phyloP scores from a whole-genome alignment of 208 protist genomes.

The Leishmania amazonensis region DNA sequence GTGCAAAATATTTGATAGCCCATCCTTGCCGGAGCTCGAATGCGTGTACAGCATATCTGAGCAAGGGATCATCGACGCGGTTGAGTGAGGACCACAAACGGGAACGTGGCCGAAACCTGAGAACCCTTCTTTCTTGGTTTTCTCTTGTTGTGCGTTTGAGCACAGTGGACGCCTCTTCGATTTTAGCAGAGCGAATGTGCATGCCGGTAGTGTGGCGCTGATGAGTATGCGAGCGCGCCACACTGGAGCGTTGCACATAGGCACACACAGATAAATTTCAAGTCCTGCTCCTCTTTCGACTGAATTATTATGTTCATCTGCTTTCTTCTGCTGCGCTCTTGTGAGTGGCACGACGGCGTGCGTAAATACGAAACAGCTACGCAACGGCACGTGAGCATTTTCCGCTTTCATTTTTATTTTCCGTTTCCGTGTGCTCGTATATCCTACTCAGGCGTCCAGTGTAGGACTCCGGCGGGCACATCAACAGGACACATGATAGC shows the following conservation, averaged over 20 bases:
- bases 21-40: slow-evolving; percentile 97
- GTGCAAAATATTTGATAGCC: slow-evolving; percentile 98
- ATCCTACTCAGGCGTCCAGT: no score
- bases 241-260: no score
- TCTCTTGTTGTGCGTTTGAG: not conserved
- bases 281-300: not conserved
- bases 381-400: not conserved
- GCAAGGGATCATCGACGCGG: slow-evolving; percentile 95
- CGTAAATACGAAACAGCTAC: not conserved
- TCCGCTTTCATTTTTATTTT: not conserved
- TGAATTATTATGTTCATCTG: slow-evolving; percentile 19
- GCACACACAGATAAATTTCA: not conserved
- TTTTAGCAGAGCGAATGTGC: not conserved
- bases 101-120: no score
- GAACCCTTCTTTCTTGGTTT: not conserved
- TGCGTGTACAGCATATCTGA: slow-evolving; percentile 95
- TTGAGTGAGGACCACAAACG: slow-evolving; percentile 59
- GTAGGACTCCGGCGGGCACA: not conserved
- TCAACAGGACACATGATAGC: not conserved
- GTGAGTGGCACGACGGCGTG: not conserved
- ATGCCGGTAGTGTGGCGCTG: not conserved
- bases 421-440: not conserved
- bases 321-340: slow-evolving; percentile 14
- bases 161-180: not conserved
- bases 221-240: not conserved